These are phyloP conservation scores for Macrolepiota albuminosa DNA, from an alignment of 768 basidiomycete genomes.

Conservation along the genomic window DNA sequence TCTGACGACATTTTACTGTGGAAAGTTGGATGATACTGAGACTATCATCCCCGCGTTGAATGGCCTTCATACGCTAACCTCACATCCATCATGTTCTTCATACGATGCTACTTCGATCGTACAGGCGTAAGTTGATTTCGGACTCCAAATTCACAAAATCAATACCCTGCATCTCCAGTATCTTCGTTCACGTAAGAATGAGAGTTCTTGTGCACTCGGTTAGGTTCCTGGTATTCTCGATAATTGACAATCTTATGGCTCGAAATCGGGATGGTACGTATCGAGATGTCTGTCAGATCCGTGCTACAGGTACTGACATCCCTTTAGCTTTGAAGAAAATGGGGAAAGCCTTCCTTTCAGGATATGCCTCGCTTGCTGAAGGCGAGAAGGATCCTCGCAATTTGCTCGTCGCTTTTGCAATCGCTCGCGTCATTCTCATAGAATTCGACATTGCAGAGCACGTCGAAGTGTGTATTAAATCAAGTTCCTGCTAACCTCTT, in stretches of 20 bases:
- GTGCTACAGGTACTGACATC: conserved; percentile 1
- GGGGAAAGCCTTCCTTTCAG: conserved; percentile 66
- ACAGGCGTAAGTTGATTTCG: conserved; percentile 43
- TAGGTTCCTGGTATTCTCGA: conserved; percentile 74
- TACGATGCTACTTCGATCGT: conserved; percentile 58
- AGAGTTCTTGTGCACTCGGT: conserved; percentile 76
- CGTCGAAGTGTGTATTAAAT: conserved; percentile 59
- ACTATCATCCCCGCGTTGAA: conserved; percentile 78
- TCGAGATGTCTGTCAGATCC: neutral
- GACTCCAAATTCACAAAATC: neutral
- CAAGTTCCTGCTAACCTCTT: neutral
- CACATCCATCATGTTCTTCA: conserved; percentile 57
- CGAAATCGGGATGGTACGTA: conserved; percentile 59
- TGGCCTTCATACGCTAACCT: conserved; percentile 66
- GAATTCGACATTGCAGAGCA: conserved; percentile 78
- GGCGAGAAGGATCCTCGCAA: conserved; percentile 98
- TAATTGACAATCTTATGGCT: conserved; percentile 76
- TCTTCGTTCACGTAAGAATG: conserved; percentile 79
- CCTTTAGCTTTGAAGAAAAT: conserved; percentile 61
- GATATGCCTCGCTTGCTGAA: conserved; percentile 79
- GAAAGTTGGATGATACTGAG: conserved; percentile 82
- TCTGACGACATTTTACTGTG: conserved; percentile 75
- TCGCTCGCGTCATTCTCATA: conserved; percentile 78
- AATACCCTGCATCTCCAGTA: conserved; percentile 33
- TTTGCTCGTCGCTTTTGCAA: conserved; percentile 83